Percentiles rank a stretch among this genome's conserved stretches.
Evolutionary conservation across 2,329 filamentous ascomycete species (phyloP).

Genomic region (Pyrenochaeta sp.): DNA sequence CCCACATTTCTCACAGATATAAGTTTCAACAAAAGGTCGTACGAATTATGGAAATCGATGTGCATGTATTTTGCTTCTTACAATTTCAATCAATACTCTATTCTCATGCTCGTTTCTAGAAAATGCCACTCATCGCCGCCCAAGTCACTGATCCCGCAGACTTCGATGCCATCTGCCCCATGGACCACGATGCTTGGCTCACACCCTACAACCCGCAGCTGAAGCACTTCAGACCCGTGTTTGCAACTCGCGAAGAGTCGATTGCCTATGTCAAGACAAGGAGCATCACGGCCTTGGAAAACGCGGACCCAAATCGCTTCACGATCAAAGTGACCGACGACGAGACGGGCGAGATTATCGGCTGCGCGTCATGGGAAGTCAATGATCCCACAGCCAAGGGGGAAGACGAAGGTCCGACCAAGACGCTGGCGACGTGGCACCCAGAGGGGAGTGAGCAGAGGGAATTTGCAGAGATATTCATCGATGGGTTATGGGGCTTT

Average conservation of each 20-base stretch:
- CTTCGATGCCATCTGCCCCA: constrained; percentile 20
- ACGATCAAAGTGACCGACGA: constrained; percentile 25
- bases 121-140: constrained; percentile 20
- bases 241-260: constrained; percentile 19
- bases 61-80: no score
- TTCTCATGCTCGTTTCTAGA: no score
- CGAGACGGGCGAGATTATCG: constrained; percentile 19
- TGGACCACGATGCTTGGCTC: constrained; percentile 29
- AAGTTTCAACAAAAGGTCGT: background rate
- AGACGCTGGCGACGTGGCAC: constrained; percentile 25
- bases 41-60: no score
- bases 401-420: constrained; percentile 6
- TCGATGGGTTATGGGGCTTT: constrained; percentile 33
- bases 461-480: constrained; percentile 33
- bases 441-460: constrained; percentile 27
- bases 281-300: background rate
- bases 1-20: background rate
- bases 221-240: constrained; percentile 31
- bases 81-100: background rate
- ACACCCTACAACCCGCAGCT: constrained; percentile 33
- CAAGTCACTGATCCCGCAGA: constrained; percentile 14
- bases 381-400: constrained; percentile 19
- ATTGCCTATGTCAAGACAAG: constrained; percentile 11
- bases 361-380: constrained; percentile 24
- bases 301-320: constrained; percentile 17